Base-by-base conservation (phyloP, 2,329 filamentous ascomycete species). In the Phyllosticta citriasiana region DNA sequence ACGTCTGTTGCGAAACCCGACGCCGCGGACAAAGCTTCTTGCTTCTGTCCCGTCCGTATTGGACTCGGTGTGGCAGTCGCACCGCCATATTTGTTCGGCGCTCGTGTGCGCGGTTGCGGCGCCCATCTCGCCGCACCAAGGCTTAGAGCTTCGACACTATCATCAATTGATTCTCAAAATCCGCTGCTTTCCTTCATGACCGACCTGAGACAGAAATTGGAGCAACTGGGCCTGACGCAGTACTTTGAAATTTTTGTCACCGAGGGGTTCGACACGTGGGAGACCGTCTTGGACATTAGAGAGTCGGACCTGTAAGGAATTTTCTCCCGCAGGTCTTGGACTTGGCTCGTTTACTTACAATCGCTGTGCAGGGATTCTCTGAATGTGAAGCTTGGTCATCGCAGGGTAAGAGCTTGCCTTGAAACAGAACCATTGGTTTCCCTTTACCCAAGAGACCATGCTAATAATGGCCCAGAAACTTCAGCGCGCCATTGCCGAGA, bases 211-310 rank as follows among this genome's bases (percentile, higher is more conserved):
- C 75, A 80, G 47, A 82, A 87, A 66, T 85, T 93, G 71, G 81
- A 83, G 75, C 87, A 89, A 79, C 80, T 93, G 79, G 89, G 88
- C 71, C 81, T 94, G 73, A 79, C 84, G 76, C 88, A 91, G 75
- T 93, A 94, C 76, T 82, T 89, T 63, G 80, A 86, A 66, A 76
- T 79, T 61, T 89, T 94, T 67, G 72, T 89, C 53, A 84, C 89
- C 59, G 88, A 93, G 74, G 89, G 89, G 2, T 94, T 94, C 72
- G 89, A 94, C 72, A 85, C 86, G 10, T 93, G 89, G 89, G 88
- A 91, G 35, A 91, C 87, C 0, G 86, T 93, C 60, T 79, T 91
- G 57, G 89, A 93, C 70, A 91, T 94, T 59, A 91, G 89, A 63
- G 89, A 93, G 73, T 88, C 88, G 25, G 89, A 94, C 69, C 79